A percentile compares a stretch with the other conserved stretches of the same genome.
phyloP scores from a whole-genome alignment of 495 filamentous ascomycete species.

The Parathielavia hyrcaniae region DNA sequence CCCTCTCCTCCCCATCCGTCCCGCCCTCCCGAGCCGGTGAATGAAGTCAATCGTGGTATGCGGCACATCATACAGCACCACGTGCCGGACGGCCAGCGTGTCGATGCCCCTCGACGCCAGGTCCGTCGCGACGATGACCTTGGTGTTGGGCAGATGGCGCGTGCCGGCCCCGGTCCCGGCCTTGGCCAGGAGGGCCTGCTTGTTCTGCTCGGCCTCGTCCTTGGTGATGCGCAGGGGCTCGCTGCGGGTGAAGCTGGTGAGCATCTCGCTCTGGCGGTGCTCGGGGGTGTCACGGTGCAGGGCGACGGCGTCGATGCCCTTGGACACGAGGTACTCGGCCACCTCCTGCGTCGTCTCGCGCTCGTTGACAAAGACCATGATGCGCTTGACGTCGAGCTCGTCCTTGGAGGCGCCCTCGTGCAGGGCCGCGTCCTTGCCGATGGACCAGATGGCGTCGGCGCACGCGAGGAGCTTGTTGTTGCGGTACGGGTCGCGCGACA shows the following conservation, averaged over 20 bases:
- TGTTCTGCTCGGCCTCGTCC: constrained; percentile 14
- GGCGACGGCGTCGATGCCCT: constrained; percentile 80
- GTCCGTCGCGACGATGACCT: constrained; percentile 91
- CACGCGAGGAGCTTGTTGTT: constrained; percentile 88
- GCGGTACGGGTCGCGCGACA: constrained; percentile 79
- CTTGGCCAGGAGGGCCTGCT: constrained; percentile 15
- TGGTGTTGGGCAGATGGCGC: constrained; percentile 55
- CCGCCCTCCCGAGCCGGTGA: constrained; percentile 83
- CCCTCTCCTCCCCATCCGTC: constrained; percentile 86
- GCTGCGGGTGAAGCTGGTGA: constrained; percentile 65
- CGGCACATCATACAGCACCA: constrained; percentile 90
- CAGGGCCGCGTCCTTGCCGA: constrained; percentile 68
- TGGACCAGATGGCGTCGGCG: constrained; percentile 88
- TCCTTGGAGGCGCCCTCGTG: constrained; percentile 39
- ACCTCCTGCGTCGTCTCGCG: constrained; percentile 79
- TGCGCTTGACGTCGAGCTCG: constrained; percentile 63
- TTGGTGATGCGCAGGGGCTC: constrained; percentile 39
- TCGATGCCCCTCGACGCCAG: constrained; percentile 89
- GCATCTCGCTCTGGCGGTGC: constrained; percentile 62
- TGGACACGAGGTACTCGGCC: constrained; percentile 68
- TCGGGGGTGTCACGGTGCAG: constrained; percentile 75
- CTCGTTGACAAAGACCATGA: constrained; percentile 97
- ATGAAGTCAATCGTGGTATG: constrained; percentile 97
- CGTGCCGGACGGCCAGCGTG: constrained; percentile 83
- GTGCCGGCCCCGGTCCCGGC: constrained; percentile 18